Evolutionary conservation across 1,139 yeast species (phyloP).

Genomic region (Chernovozyma sophiae-reginae): DNA sequence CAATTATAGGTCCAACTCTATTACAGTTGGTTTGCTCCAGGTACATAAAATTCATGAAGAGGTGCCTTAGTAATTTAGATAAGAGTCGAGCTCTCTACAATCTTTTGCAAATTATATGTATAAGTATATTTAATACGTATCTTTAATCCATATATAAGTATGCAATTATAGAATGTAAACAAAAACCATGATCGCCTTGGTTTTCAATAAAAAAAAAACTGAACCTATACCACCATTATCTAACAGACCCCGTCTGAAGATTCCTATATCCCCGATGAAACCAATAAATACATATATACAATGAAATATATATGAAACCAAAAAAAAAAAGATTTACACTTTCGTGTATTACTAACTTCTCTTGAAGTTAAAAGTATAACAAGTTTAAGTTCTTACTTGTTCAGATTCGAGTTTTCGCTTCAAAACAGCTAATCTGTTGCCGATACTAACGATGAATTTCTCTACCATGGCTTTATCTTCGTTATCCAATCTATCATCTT

Average conservation of each 20-base stretch:
- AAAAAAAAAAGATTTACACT: neutral
- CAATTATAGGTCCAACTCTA: constrained; percentile 37
- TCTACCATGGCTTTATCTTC: constrained; percentile 75
- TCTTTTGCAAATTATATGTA: too few relatives aligned
- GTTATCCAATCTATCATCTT: constrained; percentile 48
- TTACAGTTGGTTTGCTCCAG: constrained; percentile 40
- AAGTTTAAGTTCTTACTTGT: too few relatives aligned
- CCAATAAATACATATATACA: neutral
- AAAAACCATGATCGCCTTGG: neutral
- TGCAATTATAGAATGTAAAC: neutral
- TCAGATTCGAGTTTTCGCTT: constrained; percentile 36
- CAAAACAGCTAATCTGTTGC: constrained; percentile 60
- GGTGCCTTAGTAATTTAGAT: too few relatives aligned
- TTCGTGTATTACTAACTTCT: neutral
- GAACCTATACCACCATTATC: neutral
- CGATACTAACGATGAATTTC: constrained; percentile 70
- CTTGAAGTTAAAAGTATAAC: neutral
- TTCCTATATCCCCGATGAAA: neutral
- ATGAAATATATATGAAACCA: neutral
- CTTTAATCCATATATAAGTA: neutral
- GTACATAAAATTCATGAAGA: too few relatives aligned
- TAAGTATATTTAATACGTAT: neutral
- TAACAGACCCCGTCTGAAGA: neutral
- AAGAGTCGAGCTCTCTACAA: too few relatives aligned
- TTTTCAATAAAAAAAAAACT: too few relatives aligned